Evolutionary conservation across 2,329 filamentous ascomycete species (phyloP).

Genomic region (Pyrenochaeta sp.): DNA sequence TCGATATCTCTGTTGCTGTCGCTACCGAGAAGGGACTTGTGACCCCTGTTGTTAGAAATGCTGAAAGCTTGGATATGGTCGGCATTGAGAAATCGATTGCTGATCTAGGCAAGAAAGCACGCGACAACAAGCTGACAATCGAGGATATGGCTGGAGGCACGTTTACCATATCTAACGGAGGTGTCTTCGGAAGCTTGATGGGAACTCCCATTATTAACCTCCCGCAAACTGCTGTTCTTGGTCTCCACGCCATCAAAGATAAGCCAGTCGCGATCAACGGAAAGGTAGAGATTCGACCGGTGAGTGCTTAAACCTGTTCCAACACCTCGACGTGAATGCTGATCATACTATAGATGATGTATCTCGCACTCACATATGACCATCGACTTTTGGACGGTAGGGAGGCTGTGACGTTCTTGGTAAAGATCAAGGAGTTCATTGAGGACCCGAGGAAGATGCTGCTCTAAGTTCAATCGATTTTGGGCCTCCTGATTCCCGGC

Average conservation of each 20-base stretch:
- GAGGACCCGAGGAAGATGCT: conserved; percentile 96
- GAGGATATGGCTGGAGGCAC: conserved; percentile 99
- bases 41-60: conserved; percentile 94
- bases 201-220: conserved; percentile 98
- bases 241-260: conserved; percentile 96
- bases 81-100: conserved; percentile 91
- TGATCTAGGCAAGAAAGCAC: conserved; percentile 95
- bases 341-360: conserved; percentile 78
- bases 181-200: conserved; percentile 96
- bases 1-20: conserved; percentile 96
- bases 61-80: conserved; percentile 85
- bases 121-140: conserved; percentile 95
- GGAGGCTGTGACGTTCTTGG: conserved; percentile 94
- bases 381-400: conserved; percentile 94
- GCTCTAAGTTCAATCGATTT: conserved; percentile 50
- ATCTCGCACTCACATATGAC: conserved; percentile 95
- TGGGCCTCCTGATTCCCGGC: not conserved
- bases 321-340: conserved; percentile 5
- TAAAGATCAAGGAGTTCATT: conserved; percentile 97
- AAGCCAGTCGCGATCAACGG: conserved; percentile 88
- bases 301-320: conserved; percentile 46
- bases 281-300: conserved; percentile 89
- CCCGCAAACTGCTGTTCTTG: conserved; percentile 88
- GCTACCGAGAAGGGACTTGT: conserved; percentile 97
- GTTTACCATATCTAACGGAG: conserved; percentile 96